Conservation (phyloP, 495 filamentous ascomycete species). For the Aspergillus funiculosus region DNA sequence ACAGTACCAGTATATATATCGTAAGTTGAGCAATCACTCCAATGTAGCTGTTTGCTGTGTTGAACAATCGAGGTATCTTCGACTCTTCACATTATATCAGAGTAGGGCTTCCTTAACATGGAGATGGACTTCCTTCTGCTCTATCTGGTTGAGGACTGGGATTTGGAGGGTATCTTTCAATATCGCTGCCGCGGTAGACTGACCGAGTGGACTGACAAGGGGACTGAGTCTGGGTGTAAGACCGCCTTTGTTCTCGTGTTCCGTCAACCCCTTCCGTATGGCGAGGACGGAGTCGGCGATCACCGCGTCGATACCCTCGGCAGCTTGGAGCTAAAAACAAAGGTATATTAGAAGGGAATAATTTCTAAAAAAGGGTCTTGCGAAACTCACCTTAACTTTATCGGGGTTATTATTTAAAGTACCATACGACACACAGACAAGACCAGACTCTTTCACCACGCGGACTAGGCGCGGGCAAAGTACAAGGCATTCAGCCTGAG, state of each 20-base stretch:
- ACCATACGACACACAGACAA: slow-evolving; percentile 97
- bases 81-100: background rate
- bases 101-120: slow-evolving; percentile 17
- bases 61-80: background rate
- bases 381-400: slow-evolving; percentile 68
- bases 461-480: slow-evolving; percentile 83
- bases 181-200: slow-evolving; percentile 19
- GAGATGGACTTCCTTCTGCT: slow-evolving; percentile 21
- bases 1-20: no score
- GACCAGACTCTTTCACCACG: slow-evolving; percentile 89
- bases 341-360: slow-evolving; percentile 12
- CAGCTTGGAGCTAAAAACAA: slow-evolving; percentile 66
- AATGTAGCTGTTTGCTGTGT: background rate
- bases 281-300: slow-evolving; percentile 91
- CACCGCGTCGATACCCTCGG: slow-evolving; percentile 92
- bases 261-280: slow-evolving; percentile 66
- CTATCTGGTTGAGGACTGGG: slow-evolving; percentile 26
- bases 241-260: slow-evolving; percentile 30
- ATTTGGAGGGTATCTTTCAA: slow-evolving; percentile 27
- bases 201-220: slow-evolving; percentile 25
- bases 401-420: slow-evolving; percentile 76
- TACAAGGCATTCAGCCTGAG: slow-evolving; percentile 75
- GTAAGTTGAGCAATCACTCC: no score
- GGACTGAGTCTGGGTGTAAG: slow-evolving; percentile 21
- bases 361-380: background rate